Conservation (phyloP, 2,329 filamentous ascomycete species). For the Penicillium thymicola region DNA sequence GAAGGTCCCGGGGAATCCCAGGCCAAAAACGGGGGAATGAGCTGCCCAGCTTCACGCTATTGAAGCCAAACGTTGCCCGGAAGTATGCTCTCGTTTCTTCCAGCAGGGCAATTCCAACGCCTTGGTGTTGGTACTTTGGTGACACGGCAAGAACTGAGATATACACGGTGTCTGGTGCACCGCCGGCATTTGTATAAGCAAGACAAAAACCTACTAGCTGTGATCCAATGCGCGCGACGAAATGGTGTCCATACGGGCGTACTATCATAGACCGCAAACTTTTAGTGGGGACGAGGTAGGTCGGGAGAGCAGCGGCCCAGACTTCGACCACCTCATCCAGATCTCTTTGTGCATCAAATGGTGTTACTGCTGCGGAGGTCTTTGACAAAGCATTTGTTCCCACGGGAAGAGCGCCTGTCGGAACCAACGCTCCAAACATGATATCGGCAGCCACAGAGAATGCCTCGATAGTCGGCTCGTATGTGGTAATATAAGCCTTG, state of each 20-base stretch:
- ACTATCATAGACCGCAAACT: constrained; percentile 29
- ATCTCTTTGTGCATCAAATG: constrained; percentile 25
- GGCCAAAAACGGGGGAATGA: constrained; percentile 48
- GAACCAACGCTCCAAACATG: constrained; percentile 35
- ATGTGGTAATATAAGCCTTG: constrained; percentile 44
- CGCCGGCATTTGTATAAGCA: constrained; percentile 29
- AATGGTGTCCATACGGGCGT: constrained; percentile 31
- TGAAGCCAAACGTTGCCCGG: constrained; percentile 23
- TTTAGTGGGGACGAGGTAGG: constrained; percentile 32
- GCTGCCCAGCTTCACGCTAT: constrained; percentile 27
- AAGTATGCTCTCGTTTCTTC: constrained; percentile 29
- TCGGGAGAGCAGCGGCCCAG: constrained; percentile 39
- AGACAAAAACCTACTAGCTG: constrained; percentile 40
- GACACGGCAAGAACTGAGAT: constrained; percentile 41
- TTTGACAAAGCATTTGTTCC: constrained; percentile 15
- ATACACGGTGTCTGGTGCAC: constrained; percentile 25
- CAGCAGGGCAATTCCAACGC: constrained; percentile 40
- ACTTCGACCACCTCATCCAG: constrained; percentile 28
- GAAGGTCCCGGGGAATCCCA: constrained; percentile 41
- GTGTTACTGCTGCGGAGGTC: constrained; percentile 11
- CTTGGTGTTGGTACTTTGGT: constrained; percentile 33
- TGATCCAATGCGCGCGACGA: constrained; percentile 30
- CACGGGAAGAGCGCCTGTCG: constrained; percentile 39
- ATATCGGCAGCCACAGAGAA: constrained; percentile 40
- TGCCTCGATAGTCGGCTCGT: constrained; percentile 45